phyloP scores from a whole-genome alignment of 495 filamentous ascomycete species.

The Tetracladium setigerum region DNA sequence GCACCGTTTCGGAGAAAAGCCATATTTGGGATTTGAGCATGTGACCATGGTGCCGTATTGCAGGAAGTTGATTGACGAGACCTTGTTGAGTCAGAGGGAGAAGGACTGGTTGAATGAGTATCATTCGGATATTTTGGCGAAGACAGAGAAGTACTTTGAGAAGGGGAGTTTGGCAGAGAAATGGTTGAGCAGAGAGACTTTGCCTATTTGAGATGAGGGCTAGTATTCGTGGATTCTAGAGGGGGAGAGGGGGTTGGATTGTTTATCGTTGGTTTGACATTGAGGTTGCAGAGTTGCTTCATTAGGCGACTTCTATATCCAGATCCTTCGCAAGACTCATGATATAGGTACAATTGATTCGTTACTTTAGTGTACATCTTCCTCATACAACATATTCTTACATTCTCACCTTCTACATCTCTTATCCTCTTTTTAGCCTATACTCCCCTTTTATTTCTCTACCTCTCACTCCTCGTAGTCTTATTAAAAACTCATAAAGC shows the following conservation, averaged over 20 bases:
- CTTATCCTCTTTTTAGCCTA: too few species aligned
- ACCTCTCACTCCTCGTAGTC: too few species aligned
- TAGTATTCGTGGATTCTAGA: not conserved
- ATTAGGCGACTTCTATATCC: too few species aligned
- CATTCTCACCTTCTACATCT: too few species aligned
- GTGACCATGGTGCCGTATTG: constrained; percentile 97
- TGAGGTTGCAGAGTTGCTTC: too few species aligned
- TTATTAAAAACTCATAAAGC: constrained; percentile 55
- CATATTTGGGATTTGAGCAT: constrained; percentile 91
- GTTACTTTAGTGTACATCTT: too few species aligned
- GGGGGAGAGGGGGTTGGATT: not conserved
- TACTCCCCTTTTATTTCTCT: too few species aligned
- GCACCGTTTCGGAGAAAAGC: constrained; percentile 84
- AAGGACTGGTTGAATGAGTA: constrained; percentile 83
- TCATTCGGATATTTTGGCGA: constrained; percentile 71
- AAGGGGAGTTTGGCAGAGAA: constrained; percentile 56
- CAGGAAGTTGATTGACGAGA: constrained; percentile 75
- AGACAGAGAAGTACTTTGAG: constrained; percentile 77
- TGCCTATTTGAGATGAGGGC: constrained; percentile 10
- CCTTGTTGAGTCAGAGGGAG: constrained; percentile 66
- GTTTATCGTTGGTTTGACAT: too few species aligned
- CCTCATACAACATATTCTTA: too few species aligned
- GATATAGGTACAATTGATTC: too few species aligned
- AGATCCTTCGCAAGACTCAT: too few species aligned
- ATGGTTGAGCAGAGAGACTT: constrained; percentile 76